Evolutionary conservation across 2,329 filamentous ascomycete species (phyloP), one percentile per base, ranked within the genome.

Genomic region (Ophidiomyces ophidiicola): DNA sequence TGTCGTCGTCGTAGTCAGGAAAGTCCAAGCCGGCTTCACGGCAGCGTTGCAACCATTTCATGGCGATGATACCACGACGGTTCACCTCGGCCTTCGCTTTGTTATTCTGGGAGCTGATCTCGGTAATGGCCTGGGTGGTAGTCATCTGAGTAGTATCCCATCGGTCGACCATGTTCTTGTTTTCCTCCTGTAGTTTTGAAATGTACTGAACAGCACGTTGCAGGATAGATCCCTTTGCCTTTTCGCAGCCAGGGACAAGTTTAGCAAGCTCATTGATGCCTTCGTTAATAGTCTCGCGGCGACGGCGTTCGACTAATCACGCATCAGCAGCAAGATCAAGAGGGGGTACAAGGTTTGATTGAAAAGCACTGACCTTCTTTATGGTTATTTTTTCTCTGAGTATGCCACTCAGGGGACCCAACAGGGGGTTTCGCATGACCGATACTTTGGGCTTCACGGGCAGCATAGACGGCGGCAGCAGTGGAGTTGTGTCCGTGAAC

Each of bases 321-420:
- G 10, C 11, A 32, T 40, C n/a, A 33, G 28, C 30, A 33, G 26
- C 5, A 30, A 20, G 10, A 8, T n/a, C 10, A 41, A 14, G 1
- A 15, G 6, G 17, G 6, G 17, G 20, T 21, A n/a, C 20, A 7
- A 23, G 19, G 15, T 12, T n/a, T 17, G 8, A 6, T 10, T 14
- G 5, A 11, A n/a, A 14, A 23, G 15, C 25, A 58, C 73, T 55
- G 64, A 90, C 88, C 90, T 71, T 96, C 88, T 74, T 98, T 98
- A 66, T 98, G 90, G 48, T 96, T 98, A 54, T 96, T 88, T 58
- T 93, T 90, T 46, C 90, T 78, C 53, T 93, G 79, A 60, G 93
- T 93, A 60, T 98, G 90, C 90, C 90, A 98, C 61, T 96, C 88
- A 39, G 93, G 85, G 1, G 86, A 90, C 2, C 90, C 90, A n/a